Base-by-base conservation (phyloP, 768 basidiomycete species). In the Podaxis rugospora region DNA sequence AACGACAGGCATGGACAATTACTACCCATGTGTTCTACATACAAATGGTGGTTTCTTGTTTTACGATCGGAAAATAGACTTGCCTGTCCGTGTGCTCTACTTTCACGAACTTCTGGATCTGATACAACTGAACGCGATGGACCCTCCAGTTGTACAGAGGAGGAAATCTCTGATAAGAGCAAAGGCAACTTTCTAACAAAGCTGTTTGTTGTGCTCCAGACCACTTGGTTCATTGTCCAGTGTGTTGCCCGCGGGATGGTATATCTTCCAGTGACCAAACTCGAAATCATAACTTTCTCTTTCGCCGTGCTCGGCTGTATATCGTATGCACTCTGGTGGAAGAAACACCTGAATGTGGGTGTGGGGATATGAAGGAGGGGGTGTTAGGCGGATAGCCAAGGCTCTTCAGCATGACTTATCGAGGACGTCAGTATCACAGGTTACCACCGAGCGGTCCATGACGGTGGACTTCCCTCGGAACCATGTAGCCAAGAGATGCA, bases 241-340 rank as follows among this genome's bases (percentile, higher is more conserved):
- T 57, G 62, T 28, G 35, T 59, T 10, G 62, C 14, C 16, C 42
- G 59, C 2, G 50, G 61, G 55, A 23, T 14, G 14, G 2, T 14
- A 13, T 47, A 44, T 3, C 40, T 50, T 23, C 40, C 51, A 3
- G 44, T 53, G 13, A 40, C 39, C 4, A 54, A 61, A 37, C 49
- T 64, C 4, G 63, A 64, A 32, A 28, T 64, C 4, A 16, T 64
- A 5, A 64, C 59, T 1, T 25, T 64, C 1, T 37, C 58, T 3
- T 64, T 55, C 32, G 59, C 63, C 9, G 51, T 51, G 0, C 40
- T 51, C 13, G 61, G 57, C 42, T 32, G n/a, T n/a, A n/a, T 4
- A 21, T 50, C 49, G 11, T 64, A 57, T 36, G 23, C n/a, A 4
- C 18, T 64, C 1, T 64, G 63, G 63, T 61, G 63, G 58, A 6